Percentiles rank a stretch among this genome's conserved stretches.
phyloP scores from a whole-genome alignment of 208 protist genomes.

The Lotmaria passim region DNA sequence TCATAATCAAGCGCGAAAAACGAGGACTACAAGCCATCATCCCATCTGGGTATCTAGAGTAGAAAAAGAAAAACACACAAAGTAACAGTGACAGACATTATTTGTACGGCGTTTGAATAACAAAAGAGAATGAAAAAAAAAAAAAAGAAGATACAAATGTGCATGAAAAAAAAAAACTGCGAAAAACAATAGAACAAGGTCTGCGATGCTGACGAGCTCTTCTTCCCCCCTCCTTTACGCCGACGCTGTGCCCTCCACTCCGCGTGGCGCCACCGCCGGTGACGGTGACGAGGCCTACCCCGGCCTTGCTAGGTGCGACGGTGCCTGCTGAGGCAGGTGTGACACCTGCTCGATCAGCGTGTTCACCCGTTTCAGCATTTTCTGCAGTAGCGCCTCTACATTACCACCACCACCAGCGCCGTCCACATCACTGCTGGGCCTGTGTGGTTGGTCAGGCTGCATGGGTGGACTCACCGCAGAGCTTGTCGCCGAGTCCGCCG shows the following conservation, averaged over 20 bases:
- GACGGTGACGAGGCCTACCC: not conserved
- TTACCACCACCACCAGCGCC: not conserved
- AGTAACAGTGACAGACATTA: too few species aligned
- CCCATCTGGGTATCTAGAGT: too few species aligned
- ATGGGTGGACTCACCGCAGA: not conserved
- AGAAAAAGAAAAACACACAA: too few species aligned
- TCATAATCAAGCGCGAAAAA: too few species aligned
- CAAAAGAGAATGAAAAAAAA: conserved; percentile 26
- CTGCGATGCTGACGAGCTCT: too few species aligned
- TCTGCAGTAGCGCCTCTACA: conserved; percentile 30
- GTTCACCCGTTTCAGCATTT: conserved; percentile 25
- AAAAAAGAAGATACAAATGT: conserved; percentile 6
- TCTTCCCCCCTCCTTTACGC: not conserved
- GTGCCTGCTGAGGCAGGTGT: conserved; percentile 2
- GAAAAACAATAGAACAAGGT: conserved; percentile 1
- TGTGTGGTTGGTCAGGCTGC: not conserved
- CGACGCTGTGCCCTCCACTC: conserved; percentile 1
- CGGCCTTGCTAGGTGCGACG: not conserved
- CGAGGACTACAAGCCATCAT: too few species aligned
- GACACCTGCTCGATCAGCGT: conserved; percentile 27
- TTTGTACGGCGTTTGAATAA: too few species aligned
- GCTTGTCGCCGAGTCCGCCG: not conserved
- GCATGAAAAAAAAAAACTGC: conserved; percentile 2
- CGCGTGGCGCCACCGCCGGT: not conserved
- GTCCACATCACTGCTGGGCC: not conserved